Evolutionary conservation across 1,284 basidiomycete species (phyloP), one percentile per base, ranked within the genome.

Genomic region (Ceratobasidium theobromae): DNA sequence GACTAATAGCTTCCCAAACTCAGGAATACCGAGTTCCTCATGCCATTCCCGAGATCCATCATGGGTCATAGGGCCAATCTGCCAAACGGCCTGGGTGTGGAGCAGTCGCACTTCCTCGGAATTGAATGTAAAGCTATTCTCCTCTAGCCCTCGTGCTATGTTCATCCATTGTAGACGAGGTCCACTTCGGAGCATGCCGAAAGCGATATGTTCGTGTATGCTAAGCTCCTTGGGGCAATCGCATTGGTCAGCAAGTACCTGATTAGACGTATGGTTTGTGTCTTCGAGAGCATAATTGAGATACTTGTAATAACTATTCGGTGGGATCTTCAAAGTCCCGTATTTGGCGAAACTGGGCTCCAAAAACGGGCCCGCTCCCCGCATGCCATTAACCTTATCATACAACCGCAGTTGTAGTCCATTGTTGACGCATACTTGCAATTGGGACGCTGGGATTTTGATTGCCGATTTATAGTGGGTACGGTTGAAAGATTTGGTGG

Each of bases 101-200:
- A 84, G 72, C 1, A 73, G 48, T 62, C 79, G 74, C 0, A 83
- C 80, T 25, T 77, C 79, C 2, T 75, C 72, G 1, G 72, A 68
- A 25, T 72, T 70, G 53, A 82, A 79, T 0, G 73, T 76, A 33
- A 84, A 69, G 0, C 69, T 68, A 32, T 75, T 73, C 12, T 75
- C 74, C 9, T 73, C 72, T 14, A 83, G 67, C 67, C 80, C 81
- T 23, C 78, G 74, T 4, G 76, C 70, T 14, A 84, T 78, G 65
- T 83, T 84, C 43, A 79, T 69, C 82, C 82, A 84, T 51, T 84
- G 82, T 0, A 83, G 68, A 1, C 70, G 71, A 4, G 72, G 68
- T 1, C 82, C 81, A 33, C 78, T 75, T 3, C 82, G 79, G 30
- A 84, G 66, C 33, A 73, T 72, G 0, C 77, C 77, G 65, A 80